These are phyloP conservation scores for Crataegus laevigata DNA, from an alignment of 306 rosid species.

Conservation along the genomic window DNA sequence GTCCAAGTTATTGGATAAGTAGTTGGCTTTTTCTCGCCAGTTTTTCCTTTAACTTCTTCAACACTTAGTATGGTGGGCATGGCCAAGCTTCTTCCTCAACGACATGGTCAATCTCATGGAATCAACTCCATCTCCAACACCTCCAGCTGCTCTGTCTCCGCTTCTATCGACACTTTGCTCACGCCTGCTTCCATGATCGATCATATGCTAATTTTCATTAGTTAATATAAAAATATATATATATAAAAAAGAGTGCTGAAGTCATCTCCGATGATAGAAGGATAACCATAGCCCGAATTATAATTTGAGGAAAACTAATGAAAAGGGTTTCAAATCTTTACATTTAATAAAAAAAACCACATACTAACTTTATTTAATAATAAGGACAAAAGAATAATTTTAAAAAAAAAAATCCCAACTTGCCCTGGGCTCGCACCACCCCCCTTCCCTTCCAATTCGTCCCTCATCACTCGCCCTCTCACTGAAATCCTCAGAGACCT, in stretches of 20 bases:
- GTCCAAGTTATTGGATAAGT: neutral
- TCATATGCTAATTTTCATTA: neutral
- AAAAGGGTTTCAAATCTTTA: too few relatives aligned
- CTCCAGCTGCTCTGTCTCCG: constrained; percentile 18
- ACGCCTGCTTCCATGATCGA: constrained; percentile 10
- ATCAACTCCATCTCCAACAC: constrained; percentile 17
- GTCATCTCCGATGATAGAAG: too few relatives aligned
- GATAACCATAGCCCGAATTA: too few relatives aligned
- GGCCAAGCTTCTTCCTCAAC: neutral
- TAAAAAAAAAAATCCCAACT: too few relatives aligned
- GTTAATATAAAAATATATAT: too few relatives aligned
- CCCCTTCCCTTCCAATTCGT: constrained; percentile 34
- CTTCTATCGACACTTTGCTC: constrained; percentile 25
- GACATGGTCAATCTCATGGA: constrained; percentile 6
- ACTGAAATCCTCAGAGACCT: constrained; percentile 81
- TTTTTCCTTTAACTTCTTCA: neutral
- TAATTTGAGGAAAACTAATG: too few relatives aligned
- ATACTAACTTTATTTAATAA: too few relatives aligned
- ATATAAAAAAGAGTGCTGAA: too few relatives aligned
- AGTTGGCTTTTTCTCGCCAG: neutral
- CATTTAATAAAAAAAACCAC: too few relatives aligned
- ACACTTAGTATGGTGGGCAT: neutral
- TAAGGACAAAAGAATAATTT: too few relatives aligned
- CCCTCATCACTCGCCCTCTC: constrained; percentile 74
- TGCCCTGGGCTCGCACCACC: too few relatives aligned